Percentiles rank a stretch among this genome's conserved stretches.
Conservation (phyloP, 192 early-diverging fungal genomes). For the Podila epicladia region DNA sequence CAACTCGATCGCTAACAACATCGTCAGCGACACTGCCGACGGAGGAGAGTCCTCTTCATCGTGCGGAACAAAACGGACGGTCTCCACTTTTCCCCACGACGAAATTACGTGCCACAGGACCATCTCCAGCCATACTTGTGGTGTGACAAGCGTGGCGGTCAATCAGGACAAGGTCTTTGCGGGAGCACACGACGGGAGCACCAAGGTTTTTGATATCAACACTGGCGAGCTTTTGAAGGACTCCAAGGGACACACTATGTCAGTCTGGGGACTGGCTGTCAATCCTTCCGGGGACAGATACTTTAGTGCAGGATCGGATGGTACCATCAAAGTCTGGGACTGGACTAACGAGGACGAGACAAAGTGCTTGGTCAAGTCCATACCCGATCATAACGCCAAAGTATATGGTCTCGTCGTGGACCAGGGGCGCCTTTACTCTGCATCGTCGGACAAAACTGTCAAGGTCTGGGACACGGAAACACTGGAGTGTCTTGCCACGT, state of each 20-base stretch:
- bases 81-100: conserved; percentile 58
- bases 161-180: conserved; percentile 58
- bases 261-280: conserved; percentile 68
- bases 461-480: conserved; percentile 63
- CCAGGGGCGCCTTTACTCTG: conserved; percentile 57
- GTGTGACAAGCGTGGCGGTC: conserved; percentile 65
- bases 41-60: conserved; percentile 9
- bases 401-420: conserved; percentile 60
- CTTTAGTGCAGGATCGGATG: conserved; percentile 65
- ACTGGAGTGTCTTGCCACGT: conserved; percentile 57
- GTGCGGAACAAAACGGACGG: conserved; percentile 21
- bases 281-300: conserved; percentile 49
- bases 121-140: conserved; percentile 59
- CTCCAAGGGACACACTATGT: conserved; percentile 58
- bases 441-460: conserved; percentile 63
- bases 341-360: conserved; percentile 28
- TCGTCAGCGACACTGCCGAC: neutral
- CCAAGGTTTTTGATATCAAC: conserved; percentile 65
- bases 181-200: conserved; percentile 67
- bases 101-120: conserved; percentile 65
- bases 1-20: neutral
- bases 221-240: conserved; percentile 55
- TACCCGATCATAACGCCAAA: conserved; percentile 60
- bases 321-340: conserved; percentile 67
- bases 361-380: conserved; percentile 37